Evolutionary conservation across 2,329 filamentous ascomycete species (phyloP), one percentile per base, ranked within the genome.

Genomic region (Trichoderma oligosporum): DNA sequence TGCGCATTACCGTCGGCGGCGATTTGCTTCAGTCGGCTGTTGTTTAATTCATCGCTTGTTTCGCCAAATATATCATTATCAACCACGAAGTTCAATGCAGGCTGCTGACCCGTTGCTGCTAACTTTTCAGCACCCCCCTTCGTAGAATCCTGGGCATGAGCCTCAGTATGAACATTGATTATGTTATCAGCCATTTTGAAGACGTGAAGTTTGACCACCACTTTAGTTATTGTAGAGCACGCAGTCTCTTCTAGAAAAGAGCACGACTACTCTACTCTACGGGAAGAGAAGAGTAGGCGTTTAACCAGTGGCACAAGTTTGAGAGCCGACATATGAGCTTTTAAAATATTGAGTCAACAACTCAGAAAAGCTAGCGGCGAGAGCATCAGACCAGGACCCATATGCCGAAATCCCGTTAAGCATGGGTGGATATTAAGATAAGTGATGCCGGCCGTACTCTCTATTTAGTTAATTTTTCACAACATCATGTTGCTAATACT

Each of bases 21-120:
- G 61, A 74, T 76, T 25, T 73, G 68, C 64, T 73, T 72, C 36
- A 78, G 73, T 36, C 71, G 63, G 52, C 74, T 71, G 39, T 65
- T 66, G 36, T 67, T 59, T 47, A 66, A 44, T 42, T 69, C 67
- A 45, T 65, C 67, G 60, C 62, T 65, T 47, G 61, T 57, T 35
- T 64, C 64, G 42, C 53, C 60, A 9, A 63, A 49, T 5, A 62
- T 57, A n/a, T 61, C 57, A 45, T 61, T 46, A 12, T 61, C 56
- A 25, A 39, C 42, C 3, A n/a, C 11, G 27, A 16, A 20, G 7
- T 29, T 14, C 9, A 31, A 24, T 41, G 12, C 24, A 33, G 42
- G 16, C n/a, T 47, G 47, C 33, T 47, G 56, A 31, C 20, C 35
- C 12, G 35, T n/a, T 38, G 35, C n/a, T 16, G 25, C 42, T 22